These are phyloP conservation scores for Parasitella parasitica DNA, from an alignment of 371 early-diverging fungal genomes.

Conservation along the genomic window DNA sequence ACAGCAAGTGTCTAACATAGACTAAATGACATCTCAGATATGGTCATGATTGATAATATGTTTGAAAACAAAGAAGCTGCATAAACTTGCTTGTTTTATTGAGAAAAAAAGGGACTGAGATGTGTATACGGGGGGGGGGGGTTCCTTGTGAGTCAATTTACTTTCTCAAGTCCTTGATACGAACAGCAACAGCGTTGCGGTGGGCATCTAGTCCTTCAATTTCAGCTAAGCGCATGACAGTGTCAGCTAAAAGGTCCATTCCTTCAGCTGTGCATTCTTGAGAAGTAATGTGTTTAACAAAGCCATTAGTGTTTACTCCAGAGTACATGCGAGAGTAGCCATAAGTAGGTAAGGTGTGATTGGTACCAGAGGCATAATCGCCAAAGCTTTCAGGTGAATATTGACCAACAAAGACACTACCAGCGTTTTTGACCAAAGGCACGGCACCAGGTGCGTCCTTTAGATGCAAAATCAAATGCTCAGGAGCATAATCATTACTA, in stretches of 20 bases:
- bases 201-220: slow-evolving; percentile 96
- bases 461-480: slow-evolving; percentile 94
- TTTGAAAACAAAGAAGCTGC: too few species aligned
- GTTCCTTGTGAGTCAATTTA: slow-evolving; percentile 5
- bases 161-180: slow-evolving; percentile 69
- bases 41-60: too few species aligned
- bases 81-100: too few species aligned
- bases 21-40: too few species aligned
- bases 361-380: slow-evolving; percentile 99
- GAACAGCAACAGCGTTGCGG: slow-evolving; percentile 91
- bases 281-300: slow-evolving; percentile 94
- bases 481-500: slow-evolving; percentile 95
- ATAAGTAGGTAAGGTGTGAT: slow-evolving; percentile 98
- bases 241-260: slow-evolving; percentile 79
- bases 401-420: slow-evolving; percentile 94
- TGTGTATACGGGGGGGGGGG: too few species aligned
- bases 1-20: too few species aligned
- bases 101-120: too few species aligned
- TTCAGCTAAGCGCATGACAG: slow-evolving; percentile 91
- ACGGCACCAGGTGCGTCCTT: slow-evolving; percentile 72
- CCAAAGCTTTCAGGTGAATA: slow-evolving; percentile 98
- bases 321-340: slow-evolving; percentile 97
- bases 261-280: slow-evolving; percentile 91
- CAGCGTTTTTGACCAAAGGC: slow-evolving; percentile 80
- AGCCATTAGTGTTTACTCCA: slow-evolving; percentile 93